A percentile compares a stretch with the other conserved stretches of the same genome.
Evolutionary conservation across 257 asterid genomes (phyloP).

Genomic region (Solanum sitiens): DNA sequence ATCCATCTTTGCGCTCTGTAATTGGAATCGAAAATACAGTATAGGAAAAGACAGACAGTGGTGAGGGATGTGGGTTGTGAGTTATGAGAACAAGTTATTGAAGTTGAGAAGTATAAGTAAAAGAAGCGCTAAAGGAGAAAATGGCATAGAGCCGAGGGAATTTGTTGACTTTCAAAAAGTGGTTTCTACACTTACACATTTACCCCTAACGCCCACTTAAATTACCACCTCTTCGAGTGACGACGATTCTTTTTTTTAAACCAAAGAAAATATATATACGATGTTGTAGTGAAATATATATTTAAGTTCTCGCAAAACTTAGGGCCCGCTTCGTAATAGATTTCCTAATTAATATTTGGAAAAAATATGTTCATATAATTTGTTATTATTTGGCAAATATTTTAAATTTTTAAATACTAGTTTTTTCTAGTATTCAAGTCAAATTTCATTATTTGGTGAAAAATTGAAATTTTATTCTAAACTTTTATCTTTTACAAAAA

Average conservation of each 20-base stretch:
- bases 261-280: background rate
- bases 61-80: background rate
- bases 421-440: no score
- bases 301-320: no score
- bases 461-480: no score
- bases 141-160: background rate
- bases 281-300: no score
- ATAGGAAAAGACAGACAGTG: background rate
- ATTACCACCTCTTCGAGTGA: background rate
- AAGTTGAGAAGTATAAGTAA: background rate
- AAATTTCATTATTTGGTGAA: no score
- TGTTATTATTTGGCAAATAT: no score
- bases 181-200: background rate
- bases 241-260: background rate
- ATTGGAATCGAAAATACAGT: background rate
- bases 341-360: accelerated
- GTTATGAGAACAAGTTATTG: background rate
- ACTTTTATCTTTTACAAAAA: no score
- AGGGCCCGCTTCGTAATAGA: no score
- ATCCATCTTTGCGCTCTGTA: background rate
- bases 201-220: background rate
- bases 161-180: background rate
- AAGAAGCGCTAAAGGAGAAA: background rate
- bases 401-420: no score
- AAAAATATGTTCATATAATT: no score